Percentiles rank a stretch among this genome's conserved stretches.
These are phyloP conservation scores for Dentiscutata heterogama DNA, from an alignment of 371 early-diverging fungal species.

Conservation along the genomic window DNA sequence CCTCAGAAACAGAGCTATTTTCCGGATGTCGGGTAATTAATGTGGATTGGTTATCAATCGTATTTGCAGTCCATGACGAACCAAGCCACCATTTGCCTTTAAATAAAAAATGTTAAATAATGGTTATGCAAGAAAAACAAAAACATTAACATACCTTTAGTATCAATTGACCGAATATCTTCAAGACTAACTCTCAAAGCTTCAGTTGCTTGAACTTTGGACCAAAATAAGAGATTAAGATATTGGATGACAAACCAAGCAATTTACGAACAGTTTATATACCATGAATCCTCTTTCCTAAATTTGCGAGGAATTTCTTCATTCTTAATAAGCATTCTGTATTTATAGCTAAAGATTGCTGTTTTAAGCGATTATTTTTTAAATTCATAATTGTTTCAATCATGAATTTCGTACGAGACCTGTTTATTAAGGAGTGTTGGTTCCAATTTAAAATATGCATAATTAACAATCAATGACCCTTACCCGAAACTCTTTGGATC, in stretches of 20 bases:
- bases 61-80: conserved; percentile 81
- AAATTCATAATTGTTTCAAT: conserved; percentile 91
- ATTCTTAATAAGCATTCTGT: conserved; percentile 75
- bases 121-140: neutral
- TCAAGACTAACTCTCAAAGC: conserved; percentile 87
- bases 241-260: conserved; percentile 43
- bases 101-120: neutral
- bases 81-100: conserved; percentile 89
- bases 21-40: conserved; percentile 53
- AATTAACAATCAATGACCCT: conserved; percentile 21
- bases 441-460: neutral
- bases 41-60: conserved; percentile 62
- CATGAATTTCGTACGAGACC: conserved; percentile 91
- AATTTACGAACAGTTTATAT: conserved; percentile 47
- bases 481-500: conserved; percentile 61
- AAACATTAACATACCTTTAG: conserved; percentile 67
- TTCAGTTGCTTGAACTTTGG: conserved; percentile 64
- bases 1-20: conserved; percentile 62
- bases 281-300: conserved; percentile 71
- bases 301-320: conserved; percentile 82
- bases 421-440: conserved; percentile 44
- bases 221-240: conserved; percentile 50
- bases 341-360: conserved; percentile 59
- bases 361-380: conserved; percentile 93
- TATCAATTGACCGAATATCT: conserved; percentile 87